Base-by-base conservation (phyloP, 331 rosid species). In the Pyracantha coccinea region DNA sequence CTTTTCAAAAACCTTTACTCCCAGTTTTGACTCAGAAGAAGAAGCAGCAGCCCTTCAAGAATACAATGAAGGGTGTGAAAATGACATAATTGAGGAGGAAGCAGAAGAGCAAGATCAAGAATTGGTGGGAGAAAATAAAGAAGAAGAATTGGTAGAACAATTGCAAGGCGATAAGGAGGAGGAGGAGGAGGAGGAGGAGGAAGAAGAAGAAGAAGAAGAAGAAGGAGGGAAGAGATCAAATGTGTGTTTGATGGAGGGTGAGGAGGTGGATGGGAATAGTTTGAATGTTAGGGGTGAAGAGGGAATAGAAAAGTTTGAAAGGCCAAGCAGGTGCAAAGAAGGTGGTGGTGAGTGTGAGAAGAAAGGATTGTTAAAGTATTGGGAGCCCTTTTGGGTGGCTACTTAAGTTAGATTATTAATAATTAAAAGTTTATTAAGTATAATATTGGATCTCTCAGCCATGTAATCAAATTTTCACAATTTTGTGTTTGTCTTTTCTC, bases 321-420 rank as follows among this genome's bases (percentile, higher is more conserved):
- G 83, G 62, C 61, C 17, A 73, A 76, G 85, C 57, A 77, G 88
- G 78, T 87, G 93, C 88, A 87, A 83, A 73, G 88, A 81, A 68
- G 85, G 80, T 53, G 88, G 87, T 5, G 88, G 87, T 12, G 80
- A 79, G 8, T 77, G 68, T 54, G 89, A 87, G 54, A 82, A 79
- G 74, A 74, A 63, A 65, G 84, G 80, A 65, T 83, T 76, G 33
- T 68, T 78, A 66, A 68, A 86, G 67, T 84, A 81, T 80, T 84
- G 88, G 86, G 86, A 87, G 38, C 44, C 73, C 15, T 76, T 72
- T 64, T 86, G 82, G 85, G 93, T 91, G 74, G 79, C 86, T 52
- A 80, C 87, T 79, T 88, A 83, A 67, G 76, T 21, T 35, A 6
- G 55, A 7, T 50, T 50, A 17, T 50, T 50, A 50, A 17, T 16